phyloP scores from a whole-genome alignment of 2,329 filamentous ascomycete species.

The Mycosphaerelloides madeirae region DNA sequence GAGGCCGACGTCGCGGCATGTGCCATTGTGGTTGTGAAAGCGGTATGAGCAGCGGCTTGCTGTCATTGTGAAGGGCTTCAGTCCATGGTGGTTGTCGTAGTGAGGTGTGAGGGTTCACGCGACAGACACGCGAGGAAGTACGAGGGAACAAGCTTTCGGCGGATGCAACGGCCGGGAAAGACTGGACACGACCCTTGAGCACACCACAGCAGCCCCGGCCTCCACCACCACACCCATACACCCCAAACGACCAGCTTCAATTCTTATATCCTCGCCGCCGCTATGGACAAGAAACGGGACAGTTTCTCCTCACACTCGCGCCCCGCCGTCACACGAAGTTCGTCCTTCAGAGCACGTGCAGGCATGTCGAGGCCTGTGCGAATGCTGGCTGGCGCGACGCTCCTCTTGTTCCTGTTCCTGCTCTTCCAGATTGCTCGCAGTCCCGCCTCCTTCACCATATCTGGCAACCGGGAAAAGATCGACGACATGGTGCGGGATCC shows the following conservation, averaged over 20 bases:
- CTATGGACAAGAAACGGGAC: slow-evolving; percentile 9
- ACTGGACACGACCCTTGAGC: too few relatives aligned
- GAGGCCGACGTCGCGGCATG: slow-evolving; percentile 61
- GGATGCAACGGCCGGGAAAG: too few relatives aligned
- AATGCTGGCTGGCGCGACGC: slow-evolving; percentile 66
- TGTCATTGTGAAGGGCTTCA: not conserved
- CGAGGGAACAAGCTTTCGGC: too few relatives aligned
- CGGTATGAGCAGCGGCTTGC: too few relatives aligned
- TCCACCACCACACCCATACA: too few relatives aligned
- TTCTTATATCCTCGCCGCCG: not conserved
- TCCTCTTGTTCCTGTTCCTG: slow-evolving; percentile 72
- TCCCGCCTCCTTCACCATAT: slow-evolving; percentile 40
- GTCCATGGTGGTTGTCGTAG: slow-evolving; percentile 1
- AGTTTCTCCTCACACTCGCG: slow-evolving; percentile 9
- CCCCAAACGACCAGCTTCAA: too few relatives aligned
- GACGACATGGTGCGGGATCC: slow-evolving; percentile 72
- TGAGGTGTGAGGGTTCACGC: too few relatives aligned
- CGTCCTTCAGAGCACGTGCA: slow-evolving; percentile 62
- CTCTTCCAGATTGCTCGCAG: slow-evolving; percentile 68
- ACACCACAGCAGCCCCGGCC: too few relatives aligned
- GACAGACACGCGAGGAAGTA: too few relatives aligned
- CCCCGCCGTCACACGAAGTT: slow-evolving; percentile 11
- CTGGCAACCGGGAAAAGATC: slow-evolving; percentile 36
- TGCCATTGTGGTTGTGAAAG: slow-evolving; percentile 52
- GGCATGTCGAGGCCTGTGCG: slow-evolving; percentile 88